Conservation (phyloP, 768 basidiomycete genomes). For the Tylopilus sp. region DNA sequence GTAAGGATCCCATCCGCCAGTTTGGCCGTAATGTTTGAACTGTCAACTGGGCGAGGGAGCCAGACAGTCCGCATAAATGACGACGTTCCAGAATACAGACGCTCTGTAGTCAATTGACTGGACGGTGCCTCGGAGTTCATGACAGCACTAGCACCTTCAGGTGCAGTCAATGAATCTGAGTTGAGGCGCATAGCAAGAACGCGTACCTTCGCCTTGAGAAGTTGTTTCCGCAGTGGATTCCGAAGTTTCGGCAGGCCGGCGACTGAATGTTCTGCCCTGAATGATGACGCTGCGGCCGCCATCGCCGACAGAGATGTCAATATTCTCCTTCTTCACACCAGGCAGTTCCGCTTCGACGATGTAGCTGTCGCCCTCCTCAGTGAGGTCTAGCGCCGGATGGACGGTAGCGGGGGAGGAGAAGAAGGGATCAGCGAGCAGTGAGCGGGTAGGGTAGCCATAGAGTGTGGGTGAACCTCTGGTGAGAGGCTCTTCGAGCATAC, state of each 20-base stretch:
- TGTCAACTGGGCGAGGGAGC: constrained; percentile 63
- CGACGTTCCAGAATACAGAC: constrained; percentile 51
- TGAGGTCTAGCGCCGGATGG: constrained; percentile 63
- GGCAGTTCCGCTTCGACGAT: constrained; percentile 76
- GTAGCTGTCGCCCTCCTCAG: constrained; percentile 62
- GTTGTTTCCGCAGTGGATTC: constrained; percentile 16
- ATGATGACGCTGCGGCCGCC: constrained; percentile 70
- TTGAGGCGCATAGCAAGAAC: neutral
- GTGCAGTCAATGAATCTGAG: neutral
- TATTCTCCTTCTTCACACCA: constrained; percentile 73
- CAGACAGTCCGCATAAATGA: constrained; percentile 69
- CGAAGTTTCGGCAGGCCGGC: constrained; percentile 16
- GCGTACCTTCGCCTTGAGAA: constrained; percentile 30
- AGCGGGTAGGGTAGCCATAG: constrained; percentile 30
- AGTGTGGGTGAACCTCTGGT: constrained; percentile 30
- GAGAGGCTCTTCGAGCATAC: constrained; percentile 72
- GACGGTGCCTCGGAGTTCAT: constrained; percentile 22
- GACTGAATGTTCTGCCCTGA: constrained; percentile 53
- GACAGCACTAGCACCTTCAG: constrained; percentile 12
- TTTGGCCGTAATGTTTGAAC: constrained; percentile 55
- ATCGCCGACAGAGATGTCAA: constrained; percentile 68
- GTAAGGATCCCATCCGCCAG: constrained; percentile 69
- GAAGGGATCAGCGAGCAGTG: constrained; percentile 51
- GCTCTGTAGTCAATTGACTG: constrained; percentile 56
- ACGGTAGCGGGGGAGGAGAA: constrained; percentile 32